Percentiles rank a stretch among this genome's conserved stretches.
Conservation (phyloP, 177 flowering plant species). For the Vitis hybrid region DNA sequence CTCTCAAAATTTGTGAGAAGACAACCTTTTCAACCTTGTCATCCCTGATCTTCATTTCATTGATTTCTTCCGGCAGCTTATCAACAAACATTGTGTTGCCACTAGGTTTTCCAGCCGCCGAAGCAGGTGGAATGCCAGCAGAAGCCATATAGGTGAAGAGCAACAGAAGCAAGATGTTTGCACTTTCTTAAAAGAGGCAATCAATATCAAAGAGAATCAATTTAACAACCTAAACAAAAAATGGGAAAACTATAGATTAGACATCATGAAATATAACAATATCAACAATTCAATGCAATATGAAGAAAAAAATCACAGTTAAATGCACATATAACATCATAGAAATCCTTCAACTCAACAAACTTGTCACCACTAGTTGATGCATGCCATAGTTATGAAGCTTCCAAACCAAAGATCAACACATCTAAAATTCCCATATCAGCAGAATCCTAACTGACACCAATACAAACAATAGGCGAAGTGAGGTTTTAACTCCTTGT, state of each 20-base stretch:
- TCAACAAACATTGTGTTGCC: constrained; percentile 49
- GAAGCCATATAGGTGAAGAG: constrained; percentile 40
- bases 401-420: too few relatives aligned
- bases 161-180: constrained; percentile 3
- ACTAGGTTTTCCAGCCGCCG: constrained; percentile 31
- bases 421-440: too few relatives aligned
- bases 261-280: not conserved
- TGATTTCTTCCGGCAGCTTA: constrained; percentile 68
- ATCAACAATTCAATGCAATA: not conserved
- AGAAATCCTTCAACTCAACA: too few relatives aligned
- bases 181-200: too few relatives aligned
- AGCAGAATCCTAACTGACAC: too few relatives aligned
- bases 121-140: constrained; percentile 34
- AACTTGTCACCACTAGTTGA: too few relatives aligned
- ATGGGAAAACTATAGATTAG: not conserved
- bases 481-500: too few relatives aligned
- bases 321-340: not conserved
- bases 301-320: not conserved
- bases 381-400: too few relatives aligned
- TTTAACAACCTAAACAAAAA: not conserved
- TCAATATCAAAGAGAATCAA: too few relatives aligned
- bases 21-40: constrained; percentile 53
- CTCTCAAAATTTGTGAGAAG: not conserved
- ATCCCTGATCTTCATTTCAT: constrained; percentile 77
- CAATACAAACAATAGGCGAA: too few relatives aligned